Evolutionary conservation across 108 stramenopile species (phyloP).

Genomic region (Nitzschia sp.): DNA sequence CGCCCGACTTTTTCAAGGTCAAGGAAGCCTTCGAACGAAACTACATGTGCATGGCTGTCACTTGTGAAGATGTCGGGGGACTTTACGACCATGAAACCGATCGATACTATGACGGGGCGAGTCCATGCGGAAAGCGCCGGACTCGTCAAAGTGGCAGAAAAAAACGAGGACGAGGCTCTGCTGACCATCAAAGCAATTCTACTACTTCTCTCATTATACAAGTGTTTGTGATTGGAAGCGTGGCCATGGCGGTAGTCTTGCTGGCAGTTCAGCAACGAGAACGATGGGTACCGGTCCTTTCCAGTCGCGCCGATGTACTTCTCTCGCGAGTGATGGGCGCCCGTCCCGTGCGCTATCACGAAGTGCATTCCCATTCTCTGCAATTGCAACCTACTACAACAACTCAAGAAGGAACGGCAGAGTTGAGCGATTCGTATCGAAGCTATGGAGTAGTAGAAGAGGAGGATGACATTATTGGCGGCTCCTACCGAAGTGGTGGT

Average conservation of each 20-base stretch:
- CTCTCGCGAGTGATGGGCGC: background rate
- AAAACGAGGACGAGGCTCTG: background rate
- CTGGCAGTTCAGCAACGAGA: background rate
- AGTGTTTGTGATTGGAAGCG: background rate
- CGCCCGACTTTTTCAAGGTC: constrained; percentile 32
- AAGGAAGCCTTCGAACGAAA: constrained; percentile 52
- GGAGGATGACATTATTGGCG: no score
- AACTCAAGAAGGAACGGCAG: no score
- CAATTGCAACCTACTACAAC: background rate
- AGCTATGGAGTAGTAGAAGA: no score
- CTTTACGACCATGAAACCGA: constrained; percentile 14
- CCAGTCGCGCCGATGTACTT: background rate
- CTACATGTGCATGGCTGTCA: constrained; percentile 45
- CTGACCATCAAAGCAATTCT: background rate
- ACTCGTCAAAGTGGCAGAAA: background rate
- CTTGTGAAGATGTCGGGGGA: constrained; percentile 59
- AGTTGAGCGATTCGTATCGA: no score
- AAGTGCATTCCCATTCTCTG: background rate
- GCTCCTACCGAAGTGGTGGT: no score
- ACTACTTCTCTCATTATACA: background rate
- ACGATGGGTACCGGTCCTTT: background rate
- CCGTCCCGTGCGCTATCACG: background rate
- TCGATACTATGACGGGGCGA: constrained; percentile 30
- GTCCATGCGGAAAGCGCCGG: constrained; percentile 32
- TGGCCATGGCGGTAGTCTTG: background rate